Evolutionary conservation across 176 grass and related monocot species (phyloP), one percentile per base, ranked within the genome.

Genomic region (Poa pratensis): DNA sequence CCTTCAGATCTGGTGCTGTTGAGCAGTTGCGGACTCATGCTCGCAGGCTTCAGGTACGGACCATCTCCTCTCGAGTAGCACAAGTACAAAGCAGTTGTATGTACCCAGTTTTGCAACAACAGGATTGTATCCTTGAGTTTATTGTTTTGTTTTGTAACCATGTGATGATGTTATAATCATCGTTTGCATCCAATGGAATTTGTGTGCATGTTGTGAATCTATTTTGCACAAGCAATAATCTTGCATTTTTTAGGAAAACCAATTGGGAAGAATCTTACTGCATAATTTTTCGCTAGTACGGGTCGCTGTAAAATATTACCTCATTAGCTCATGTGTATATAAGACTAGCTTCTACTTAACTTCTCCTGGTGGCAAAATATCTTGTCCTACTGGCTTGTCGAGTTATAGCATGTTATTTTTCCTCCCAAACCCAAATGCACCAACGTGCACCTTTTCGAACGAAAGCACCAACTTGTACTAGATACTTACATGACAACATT

Each of bases 1-100:
- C 96, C 60, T 98, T 98, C 22, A 92, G 91, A 66, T 98, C 96
- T 85, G 96, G 96, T 87, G 96, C 96, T 86, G 96, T 98, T 68
- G 93, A 98, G 30, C 96, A 98, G 76, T 69, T 98, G 24, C 82
- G 91, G 13, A 95, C 96, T 69, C 96, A 98, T 88, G 80, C 89
- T 24, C 46, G 80, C 81, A 90, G 96, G 91, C 89, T 94, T 89
- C 69, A 92, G 92, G 86, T 94, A 94, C 35, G 42, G 79, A 55
- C 67, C 78, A 50, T 80, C 54, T 69, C 86, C 80, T 86, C 7
- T 67, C 16, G 15, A 58, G 19, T 46, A 59, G 39, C 34, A 12
- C 24, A 28, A 14, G 59, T 60, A 60, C 57, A 61, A 32, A 50
- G 30, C 30, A 32, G 61, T 32, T 16, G 5, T 27, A 83, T 76